These are phyloP conservation scores for Cucurbita argyrosperma DNA, from an alignment of 306 rosid genomes.

Conservation along the genomic window DNA sequence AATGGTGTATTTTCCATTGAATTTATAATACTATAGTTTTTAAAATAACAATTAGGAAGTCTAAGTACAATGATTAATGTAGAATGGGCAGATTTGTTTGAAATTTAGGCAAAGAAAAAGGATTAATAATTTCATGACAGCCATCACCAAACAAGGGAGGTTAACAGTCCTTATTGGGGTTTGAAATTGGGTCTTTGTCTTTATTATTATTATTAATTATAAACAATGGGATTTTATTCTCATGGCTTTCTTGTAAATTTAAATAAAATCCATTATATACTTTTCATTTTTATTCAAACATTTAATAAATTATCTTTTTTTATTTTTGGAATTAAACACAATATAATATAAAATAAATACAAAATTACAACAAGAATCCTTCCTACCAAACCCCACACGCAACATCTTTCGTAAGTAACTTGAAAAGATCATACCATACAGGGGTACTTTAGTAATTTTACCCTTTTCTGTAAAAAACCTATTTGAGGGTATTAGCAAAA, in stretches of 20 bases:
- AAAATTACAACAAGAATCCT: not conserved
- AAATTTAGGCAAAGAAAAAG: too few species aligned
- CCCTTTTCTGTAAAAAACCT: not conserved
- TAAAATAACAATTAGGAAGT: too few species aligned
- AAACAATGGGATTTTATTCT: not conserved
- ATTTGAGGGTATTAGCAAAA: not conserved
- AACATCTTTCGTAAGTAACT: not conserved
- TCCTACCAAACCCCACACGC: not conserved
- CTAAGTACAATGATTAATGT: too few species aligned
- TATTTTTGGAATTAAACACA: not conserved
- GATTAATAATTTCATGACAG: not conserved
- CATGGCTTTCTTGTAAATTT: not conserved
- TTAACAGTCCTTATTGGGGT: not conserved
- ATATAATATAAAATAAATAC: not conserved
- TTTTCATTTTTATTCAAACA: not conserved
- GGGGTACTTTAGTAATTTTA: too few species aligned
- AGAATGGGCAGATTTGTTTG: too few species aligned
- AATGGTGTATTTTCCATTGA: too few species aligned
- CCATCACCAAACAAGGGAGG: not conserved
- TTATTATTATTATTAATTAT: not conserved
- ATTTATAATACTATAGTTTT: too few species aligned
- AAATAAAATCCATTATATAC: not conserved
- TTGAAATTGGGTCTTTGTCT: not conserved
- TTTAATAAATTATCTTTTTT: not conserved
- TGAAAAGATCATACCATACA: too few species aligned